A percentile compares a stretch with the other conserved stretches of the same genome.
phyloP scores from a whole-genome alignment of 129 eudicot species.

The Dittrichia graveolens region DNA sequence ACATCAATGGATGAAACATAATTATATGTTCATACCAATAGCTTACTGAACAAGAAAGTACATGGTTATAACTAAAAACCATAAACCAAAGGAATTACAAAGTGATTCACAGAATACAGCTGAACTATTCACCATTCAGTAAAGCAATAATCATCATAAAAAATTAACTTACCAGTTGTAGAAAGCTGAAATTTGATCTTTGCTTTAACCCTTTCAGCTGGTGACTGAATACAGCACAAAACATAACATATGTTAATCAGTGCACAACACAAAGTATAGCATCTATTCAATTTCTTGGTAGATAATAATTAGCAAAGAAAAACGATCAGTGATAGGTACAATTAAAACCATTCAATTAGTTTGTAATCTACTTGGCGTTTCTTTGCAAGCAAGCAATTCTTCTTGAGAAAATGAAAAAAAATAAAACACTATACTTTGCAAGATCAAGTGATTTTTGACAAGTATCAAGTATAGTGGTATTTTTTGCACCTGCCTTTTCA shows the following conservation, averaged over 20 bases:
- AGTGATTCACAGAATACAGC: not conserved
- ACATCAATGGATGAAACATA: slow-evolving; percentile 3
- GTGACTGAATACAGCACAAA: slow-evolving; percentile 51
- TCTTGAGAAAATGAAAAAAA: not conserved
- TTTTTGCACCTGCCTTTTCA: not conserved
- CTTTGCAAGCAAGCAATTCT: not conserved
- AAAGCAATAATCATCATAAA: slow-evolving; percentile 8
- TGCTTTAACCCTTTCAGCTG: slow-evolving; percentile 93
- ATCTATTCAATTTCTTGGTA: not conserved
- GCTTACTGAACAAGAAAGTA: not conserved
- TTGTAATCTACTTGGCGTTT: slow-evolving; percentile 3
- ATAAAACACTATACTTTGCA: not conserved
- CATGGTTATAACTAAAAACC: slow-evolving; percentile 12
- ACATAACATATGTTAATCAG: not conserved
- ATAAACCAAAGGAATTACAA: slow-evolving; percentile 8
- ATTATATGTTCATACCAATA: not conserved
- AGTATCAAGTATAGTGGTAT: not conserved
- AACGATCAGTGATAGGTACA: not conserved
- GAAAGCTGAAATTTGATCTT: slow-evolving; percentile 96
- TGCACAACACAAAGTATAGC: not conserved
- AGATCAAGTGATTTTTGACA: not conserved
- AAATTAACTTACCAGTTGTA: slow-evolving; percentile 61
- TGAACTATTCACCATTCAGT: not conserved
- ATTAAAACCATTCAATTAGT: not conserved
- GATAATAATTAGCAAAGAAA: too few species aligned